These are phyloP conservation scores for Cyanodermella asteris DNA, from an alignment of 2,329 filamentous ascomycete species.

Conservation along the genomic window DNA sequence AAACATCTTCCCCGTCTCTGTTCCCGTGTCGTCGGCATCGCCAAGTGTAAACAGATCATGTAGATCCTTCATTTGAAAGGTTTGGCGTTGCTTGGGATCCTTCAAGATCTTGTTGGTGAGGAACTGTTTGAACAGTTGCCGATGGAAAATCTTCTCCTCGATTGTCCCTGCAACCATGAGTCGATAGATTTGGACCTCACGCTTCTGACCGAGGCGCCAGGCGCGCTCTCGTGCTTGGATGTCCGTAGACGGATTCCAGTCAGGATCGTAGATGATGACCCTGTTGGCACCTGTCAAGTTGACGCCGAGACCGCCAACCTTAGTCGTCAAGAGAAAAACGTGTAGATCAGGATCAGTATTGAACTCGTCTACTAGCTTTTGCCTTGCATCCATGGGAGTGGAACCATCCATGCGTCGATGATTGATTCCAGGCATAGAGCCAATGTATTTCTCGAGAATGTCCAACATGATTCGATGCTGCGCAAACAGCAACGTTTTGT, in stretches of 20 bases:
- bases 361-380: slow-evolving; percentile 78
- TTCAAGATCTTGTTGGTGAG: slow-evolving; percentile 88
- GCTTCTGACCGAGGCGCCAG: slow-evolving; percentile 87
- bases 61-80: slow-evolving; percentile 72
- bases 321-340: slow-evolving; percentile 84
- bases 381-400: slow-evolving; percentile 72
- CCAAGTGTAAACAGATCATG: slow-evolving; percentile 79
- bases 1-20: slow-evolving; percentile 72
- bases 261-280: slow-evolving; percentile 94
- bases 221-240: slow-evolving; percentile 86
- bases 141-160: slow-evolving; percentile 97
- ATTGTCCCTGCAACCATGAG: slow-evolving; percentile 97
- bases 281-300: slow-evolving; percentile 88
- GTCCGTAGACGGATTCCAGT: slow-evolving; percentile 97
- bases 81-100: slow-evolving; percentile 81
- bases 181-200: slow-evolving; percentile 85
- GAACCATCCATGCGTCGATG: slow-evolving; percentile 86
- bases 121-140: slow-evolving; percentile 97
- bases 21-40: slow-evolving; percentile 42
- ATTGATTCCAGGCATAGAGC: slow-evolving; percentile 42
- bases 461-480: slow-evolving; percentile 92
- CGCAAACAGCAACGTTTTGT: slow-evolving; percentile 83
- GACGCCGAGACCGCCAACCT: slow-evolving; percentile 80
- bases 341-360: slow-evolving; percentile 61
- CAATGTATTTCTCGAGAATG: slow-evolving; percentile 68